Evolutionary conservation across 768 basidiomycete species (phyloP), one percentile per base, ranked within the genome.

Genomic region (Mycena filopes): DNA sequence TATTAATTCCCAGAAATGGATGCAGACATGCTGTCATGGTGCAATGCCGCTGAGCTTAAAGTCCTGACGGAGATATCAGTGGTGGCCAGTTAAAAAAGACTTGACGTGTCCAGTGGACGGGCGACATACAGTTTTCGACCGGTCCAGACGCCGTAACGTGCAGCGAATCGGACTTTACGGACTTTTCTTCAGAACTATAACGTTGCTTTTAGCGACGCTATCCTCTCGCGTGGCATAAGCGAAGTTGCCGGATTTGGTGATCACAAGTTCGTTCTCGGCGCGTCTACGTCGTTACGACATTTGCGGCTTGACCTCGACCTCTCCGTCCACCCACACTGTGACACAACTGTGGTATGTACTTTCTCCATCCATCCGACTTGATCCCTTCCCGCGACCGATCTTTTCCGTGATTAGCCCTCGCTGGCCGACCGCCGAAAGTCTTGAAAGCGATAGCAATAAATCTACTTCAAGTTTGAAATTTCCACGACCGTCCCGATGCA

Each of bases 41-140:
- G 20, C 36, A 41, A 23, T 31, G 23, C n/a, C 54, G 55, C 54
- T 46, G 62, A 63, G 62, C 50, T 63, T 20, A 16, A 63, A 63
- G 56, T 48, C 25, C 26, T 3, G 41, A 62, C n/a, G 60, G 60
- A 55, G 53, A 40, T 62, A 40, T 38, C 42, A 4, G 21, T 4
- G 10, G 20, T 16, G 15, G 20, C 1, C 6, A 45, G 36, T 26
- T 21, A 47, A 41, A 60, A 41, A 42, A 40, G 28, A 51, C 50
- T 11, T 23, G 42, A 10, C 7, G 21, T 28, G 10, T 15, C 9
- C 26, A 38, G 21, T 33, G 50, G 20, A 25, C 25, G 5, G 25
- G 16, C 16, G 15, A 36, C 36, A 25, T 53, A 42, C 29, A n/a
- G 21, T 16, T 18, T 55, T 42, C 41, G 33, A 15, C 33, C 4